phyloP scores from a whole-genome alignment of 2,329 filamentous ascomycete species.

The Hypoxylon sp. region DNA sequence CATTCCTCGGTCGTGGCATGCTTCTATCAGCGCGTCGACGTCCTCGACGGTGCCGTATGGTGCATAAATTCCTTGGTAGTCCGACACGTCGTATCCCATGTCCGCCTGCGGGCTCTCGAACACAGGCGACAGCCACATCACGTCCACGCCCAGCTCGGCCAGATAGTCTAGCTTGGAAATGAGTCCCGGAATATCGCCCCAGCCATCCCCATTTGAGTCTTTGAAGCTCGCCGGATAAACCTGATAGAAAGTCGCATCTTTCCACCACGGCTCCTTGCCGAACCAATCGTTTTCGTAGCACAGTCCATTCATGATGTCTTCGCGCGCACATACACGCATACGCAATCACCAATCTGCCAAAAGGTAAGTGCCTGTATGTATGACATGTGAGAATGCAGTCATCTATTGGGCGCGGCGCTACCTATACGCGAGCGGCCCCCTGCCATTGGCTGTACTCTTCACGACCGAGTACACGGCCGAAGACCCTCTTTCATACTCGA shows the following conservation, averaged over 20 bases:
- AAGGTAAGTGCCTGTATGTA: no score
- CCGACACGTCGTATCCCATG: conserved; percentile 77
- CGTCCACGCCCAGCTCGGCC: conserved; percentile 66
- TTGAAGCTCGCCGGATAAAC: conserved; percentile 68
- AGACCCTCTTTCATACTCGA: conserved; percentile 5
- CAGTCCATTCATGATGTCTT: conserved; percentile 47
- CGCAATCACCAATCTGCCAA: background rate
- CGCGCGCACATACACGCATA: no score
- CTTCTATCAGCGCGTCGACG: conserved; percentile 68
- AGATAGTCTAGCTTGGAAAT: conserved; percentile 72
- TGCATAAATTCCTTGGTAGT: conserved; percentile 72
- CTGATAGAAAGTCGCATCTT: conserved; percentile 58
- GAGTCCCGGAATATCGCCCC: conserved; percentile 72
- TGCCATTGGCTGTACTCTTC: conserved; percentile 7
- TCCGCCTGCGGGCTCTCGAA: conserved; percentile 68
- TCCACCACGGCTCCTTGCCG: conserved; percentile 55
- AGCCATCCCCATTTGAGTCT: conserved; percentile 66
- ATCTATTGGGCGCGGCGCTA: conserved; percentile 6
- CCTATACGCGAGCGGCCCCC: background rate
- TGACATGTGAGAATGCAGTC: no score
- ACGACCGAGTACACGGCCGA: background rate
- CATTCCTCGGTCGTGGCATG: conserved; percentile 67
- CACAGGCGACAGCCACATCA: conserved; percentile 66
- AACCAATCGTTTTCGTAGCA: conserved; percentile 45
- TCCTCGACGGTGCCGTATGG: conserved; percentile 74